Evolutionary conservation across 2,329 filamentous ascomycete genomes (phyloP).

Genomic region (Aspergillus pseudonomiae): DNA sequence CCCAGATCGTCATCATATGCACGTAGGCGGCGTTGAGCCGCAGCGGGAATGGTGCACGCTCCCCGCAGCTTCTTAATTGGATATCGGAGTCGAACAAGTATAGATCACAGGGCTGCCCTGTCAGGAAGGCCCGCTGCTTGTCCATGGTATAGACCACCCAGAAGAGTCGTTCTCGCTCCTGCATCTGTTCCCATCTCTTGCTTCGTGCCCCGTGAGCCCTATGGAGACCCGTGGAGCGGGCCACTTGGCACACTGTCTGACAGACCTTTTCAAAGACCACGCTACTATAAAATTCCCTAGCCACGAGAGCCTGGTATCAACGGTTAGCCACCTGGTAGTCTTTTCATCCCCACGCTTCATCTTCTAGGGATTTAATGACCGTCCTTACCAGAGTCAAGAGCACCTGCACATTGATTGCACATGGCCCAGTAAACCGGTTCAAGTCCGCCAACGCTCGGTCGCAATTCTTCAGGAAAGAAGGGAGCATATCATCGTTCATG

Average conservation of each 20-base stretch:
- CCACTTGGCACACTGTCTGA: not conserved
- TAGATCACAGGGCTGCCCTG: conserved; percentile 1
- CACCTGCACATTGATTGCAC: not conserved
- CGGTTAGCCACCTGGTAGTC: not conserved
- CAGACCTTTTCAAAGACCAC: not conserved
- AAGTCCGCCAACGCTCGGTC: not conserved
- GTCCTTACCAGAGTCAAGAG: not conserved
- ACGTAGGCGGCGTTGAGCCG: not conserved
- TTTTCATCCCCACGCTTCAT: not conserved
- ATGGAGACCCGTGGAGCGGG: not conserved
- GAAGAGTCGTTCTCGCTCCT: not conserved
- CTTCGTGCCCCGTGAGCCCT: not conserved
- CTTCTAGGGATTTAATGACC: not conserved
- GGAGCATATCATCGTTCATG: conserved; percentile 5
- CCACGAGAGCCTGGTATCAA: not conserved
- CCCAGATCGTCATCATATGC: conserved; percentile 4
- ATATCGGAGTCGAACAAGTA: conserved; percentile 3
- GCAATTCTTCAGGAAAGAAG: conserved; percentile 1
- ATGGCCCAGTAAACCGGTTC: not conserved
- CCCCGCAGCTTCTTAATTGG: not conserved
- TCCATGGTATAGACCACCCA: not conserved
- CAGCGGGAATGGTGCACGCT: not conserved
- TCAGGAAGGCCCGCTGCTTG: not conserved
- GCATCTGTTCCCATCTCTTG: not conserved
- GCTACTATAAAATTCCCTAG: not conserved